Conservation (phyloP, 148 eudicot genomes). For the Drosera capensis region DNA sequence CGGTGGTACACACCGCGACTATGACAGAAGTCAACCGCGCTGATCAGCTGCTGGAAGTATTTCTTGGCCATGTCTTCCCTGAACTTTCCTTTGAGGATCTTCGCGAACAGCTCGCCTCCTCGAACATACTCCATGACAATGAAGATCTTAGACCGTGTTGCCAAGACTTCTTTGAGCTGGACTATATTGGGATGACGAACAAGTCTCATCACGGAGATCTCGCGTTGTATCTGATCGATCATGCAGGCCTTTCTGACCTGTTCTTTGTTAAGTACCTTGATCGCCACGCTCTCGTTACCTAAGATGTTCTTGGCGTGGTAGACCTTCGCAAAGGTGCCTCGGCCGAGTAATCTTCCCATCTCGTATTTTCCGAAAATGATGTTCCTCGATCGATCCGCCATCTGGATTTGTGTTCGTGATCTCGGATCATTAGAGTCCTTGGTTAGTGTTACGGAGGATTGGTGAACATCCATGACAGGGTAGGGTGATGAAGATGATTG, state of each 20-base stretch:
- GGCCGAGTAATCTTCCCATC: conserved; percentile 31
- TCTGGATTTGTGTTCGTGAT: conserved; percentile 1
- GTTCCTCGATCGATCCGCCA: conserved; percentile 12
- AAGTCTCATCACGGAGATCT: conserved; percentile 35
- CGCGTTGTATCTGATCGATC: conserved; percentile 43
- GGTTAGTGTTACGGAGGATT: no score
- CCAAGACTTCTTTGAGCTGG: conserved; percentile 57
- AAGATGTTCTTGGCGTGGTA: conserved; percentile 16
- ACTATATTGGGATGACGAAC: conserved; percentile 43
- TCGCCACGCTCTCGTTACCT: conserved; percentile 29
- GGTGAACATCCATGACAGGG: no score
- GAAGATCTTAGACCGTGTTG: conserved; percentile 31
- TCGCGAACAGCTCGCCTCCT: conserved; percentile 46
- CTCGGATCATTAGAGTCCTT: no score
- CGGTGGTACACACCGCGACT: conserved; percentile 50
- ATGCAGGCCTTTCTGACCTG: conserved; percentile 28
- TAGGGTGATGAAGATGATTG: no score
- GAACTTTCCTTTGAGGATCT: conserved; percentile 21
- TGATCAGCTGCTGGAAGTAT: conserved; percentile 43
- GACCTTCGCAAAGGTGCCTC: conserved; percentile 55
- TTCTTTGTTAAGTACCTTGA: conserved; percentile 36
- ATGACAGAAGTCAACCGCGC: conserved; percentile 45
- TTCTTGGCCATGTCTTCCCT: conserved; percentile 27
- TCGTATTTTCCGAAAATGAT: conserved; percentile 31
- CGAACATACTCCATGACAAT: conserved; percentile 38